phyloP scores from a whole-genome alignment of 139 green algal genomes.

The Chlorella sp. region DNA sequence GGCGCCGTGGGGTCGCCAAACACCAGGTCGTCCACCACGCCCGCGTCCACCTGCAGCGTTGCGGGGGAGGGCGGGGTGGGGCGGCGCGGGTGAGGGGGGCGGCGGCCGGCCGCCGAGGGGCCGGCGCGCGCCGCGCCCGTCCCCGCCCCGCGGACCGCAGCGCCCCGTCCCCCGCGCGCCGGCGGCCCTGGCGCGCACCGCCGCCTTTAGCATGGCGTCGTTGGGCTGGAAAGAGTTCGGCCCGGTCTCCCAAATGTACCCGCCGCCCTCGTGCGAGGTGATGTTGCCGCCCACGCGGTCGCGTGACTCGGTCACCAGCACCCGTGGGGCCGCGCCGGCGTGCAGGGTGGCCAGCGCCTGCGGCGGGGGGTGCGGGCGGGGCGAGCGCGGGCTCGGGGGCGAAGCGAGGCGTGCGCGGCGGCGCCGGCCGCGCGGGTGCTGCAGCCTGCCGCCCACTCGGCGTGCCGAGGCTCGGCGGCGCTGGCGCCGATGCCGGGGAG shows the following conservation, averaged over 20 bases:
- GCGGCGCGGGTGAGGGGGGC: background rate
- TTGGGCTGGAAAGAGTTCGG: conserved; percentile 98
- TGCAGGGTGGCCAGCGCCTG: conserved; percentile 76
- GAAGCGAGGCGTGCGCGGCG: too few species aligned
- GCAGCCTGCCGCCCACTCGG: too few species aligned
- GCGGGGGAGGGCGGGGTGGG: background rate
- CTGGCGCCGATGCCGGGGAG: too few species aligned
- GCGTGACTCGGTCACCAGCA: conserved; percentile 94
- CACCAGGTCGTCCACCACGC: conserved; percentile 83
- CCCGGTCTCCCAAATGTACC: conserved; percentile 98
- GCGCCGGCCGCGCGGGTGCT: too few species aligned
- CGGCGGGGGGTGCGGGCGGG: background rate
- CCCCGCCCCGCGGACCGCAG: background rate
- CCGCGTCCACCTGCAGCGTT: conserved; percentile 81
- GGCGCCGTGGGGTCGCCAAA: conserved; percentile 92
- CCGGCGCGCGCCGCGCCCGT: too few species aligned
- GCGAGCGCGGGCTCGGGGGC: background rate
- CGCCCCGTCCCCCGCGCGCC: background rate
- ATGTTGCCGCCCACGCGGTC: conserved; percentile 99
- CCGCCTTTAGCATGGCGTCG: conserved; percentile 91
- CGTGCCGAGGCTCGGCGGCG: too few species aligned
- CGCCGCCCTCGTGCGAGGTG: conserved; percentile 67
- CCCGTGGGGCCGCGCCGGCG: conserved; percentile 37
- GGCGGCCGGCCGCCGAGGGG: background rate
- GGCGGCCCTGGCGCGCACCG: conserved; percentile 67